phyloP scores from a whole-genome alignment of 768 basidiomycete genomes.

The Psilocybe cubensis region DNA sequence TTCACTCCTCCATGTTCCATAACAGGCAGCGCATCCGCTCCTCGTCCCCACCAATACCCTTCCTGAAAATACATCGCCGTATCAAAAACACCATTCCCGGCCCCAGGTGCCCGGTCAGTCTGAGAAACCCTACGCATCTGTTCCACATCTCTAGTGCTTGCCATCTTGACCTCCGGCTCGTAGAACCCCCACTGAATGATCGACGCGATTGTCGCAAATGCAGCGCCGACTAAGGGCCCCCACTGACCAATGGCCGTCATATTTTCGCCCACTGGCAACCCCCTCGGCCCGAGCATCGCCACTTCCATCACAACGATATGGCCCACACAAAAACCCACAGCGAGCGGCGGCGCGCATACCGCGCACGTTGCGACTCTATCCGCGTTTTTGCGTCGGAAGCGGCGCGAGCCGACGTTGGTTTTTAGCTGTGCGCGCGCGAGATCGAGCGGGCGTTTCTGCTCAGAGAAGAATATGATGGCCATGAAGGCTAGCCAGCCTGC shows the following conservation, averaged over 20 bases:
- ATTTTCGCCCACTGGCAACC: constrained; percentile 11
- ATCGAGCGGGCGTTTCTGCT: neutral
- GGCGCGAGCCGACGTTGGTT: neutral
- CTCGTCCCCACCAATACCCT: constrained; percentile 7
- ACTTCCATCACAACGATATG: constrained; percentile 8
- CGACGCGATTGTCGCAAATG: constrained; percentile 10
- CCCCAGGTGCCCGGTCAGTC: neutral
- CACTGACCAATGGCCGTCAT: constrained; percentile 15
- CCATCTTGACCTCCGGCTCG: too few species aligned
- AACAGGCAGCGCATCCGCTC: constrained; percentile 8
- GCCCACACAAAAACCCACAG: constrained; percentile 3
- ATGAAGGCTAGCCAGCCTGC: neutral
- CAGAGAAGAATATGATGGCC: neutral
- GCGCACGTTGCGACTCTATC: neutral
- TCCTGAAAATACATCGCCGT: constrained; percentile 4
- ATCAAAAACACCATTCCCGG: neutral
- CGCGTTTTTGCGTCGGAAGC: constrained; percentile 4
- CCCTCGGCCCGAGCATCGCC: constrained; percentile 2
- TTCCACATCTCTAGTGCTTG: neutral
- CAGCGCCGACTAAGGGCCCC: constrained; percentile 9
- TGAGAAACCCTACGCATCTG: neutral
- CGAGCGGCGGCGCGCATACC: constrained; percentile 4
- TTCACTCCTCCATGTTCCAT: constrained; percentile 6
- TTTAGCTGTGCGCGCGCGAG: neutral
- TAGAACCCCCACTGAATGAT: constrained; percentile 6